Conservation (phyloP, 2,329 filamentous ascomycete species). For the Simplicillium sp. region DNA sequence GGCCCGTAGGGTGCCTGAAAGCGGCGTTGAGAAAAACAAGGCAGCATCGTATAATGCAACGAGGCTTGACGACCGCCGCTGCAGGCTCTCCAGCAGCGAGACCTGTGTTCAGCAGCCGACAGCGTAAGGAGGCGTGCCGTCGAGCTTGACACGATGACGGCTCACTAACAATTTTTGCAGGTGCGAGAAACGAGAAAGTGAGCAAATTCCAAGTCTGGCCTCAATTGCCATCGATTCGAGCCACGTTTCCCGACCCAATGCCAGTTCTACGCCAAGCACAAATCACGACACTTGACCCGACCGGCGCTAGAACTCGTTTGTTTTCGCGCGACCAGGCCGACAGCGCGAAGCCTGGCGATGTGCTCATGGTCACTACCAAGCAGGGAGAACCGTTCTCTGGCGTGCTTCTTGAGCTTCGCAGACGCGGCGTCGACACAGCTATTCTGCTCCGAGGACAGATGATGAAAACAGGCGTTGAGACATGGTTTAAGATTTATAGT, state of each 20-base stretch:
- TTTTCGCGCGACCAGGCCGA: conserved; percentile 73
- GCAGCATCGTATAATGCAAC: conserved; percentile 31
- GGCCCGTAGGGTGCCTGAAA: conserved; percentile 65
- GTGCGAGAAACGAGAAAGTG: conserved; percentile 23
- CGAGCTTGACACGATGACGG: background rate
- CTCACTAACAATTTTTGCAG: conserved; percentile 14
- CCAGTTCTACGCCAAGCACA: conserved; percentile 57
- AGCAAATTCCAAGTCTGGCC: conserved; percentile 42
- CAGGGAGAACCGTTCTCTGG: conserved; percentile 80
- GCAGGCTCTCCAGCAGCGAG: conserved; percentile 12
- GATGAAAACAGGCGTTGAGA: conserved; percentile 82
- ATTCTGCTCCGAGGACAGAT: conserved; percentile 81
- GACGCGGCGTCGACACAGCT: conserved; percentile 80
- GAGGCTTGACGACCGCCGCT: conserved; percentile 38
- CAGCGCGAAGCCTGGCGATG: conserved; percentile 75
- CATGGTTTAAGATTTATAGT: conserved; percentile 95
- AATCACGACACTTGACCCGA: conserved; percentile 70
- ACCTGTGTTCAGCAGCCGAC: conserved; percentile 19
- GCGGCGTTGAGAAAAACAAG: conserved; percentile 49
- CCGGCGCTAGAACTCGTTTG: conserved; percentile 69
- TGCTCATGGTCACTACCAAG: conserved; percentile 79
- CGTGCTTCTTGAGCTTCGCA: conserved; percentile 77
- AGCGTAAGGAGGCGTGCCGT: conserved; percentile 19
- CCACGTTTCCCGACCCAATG: conserved; percentile 57
- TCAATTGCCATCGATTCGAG: conserved; percentile 43